Evolutionary conservation across 441 rosid species (phyloP).

Genomic region (Adansonia gregorii): DNA sequence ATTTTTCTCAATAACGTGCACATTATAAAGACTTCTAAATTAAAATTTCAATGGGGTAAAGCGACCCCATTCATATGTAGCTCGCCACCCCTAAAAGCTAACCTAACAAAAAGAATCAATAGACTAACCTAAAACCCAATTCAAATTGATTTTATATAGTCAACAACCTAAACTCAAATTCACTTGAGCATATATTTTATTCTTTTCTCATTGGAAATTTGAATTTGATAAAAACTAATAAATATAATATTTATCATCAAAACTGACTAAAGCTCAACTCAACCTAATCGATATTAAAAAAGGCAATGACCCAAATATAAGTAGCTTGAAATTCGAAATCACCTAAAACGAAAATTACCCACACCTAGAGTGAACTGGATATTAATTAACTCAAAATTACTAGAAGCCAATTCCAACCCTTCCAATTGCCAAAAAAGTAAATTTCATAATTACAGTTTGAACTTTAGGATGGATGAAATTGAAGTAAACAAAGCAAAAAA

Average conservation of each 20-base stretch:
- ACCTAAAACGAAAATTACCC: not conserved
- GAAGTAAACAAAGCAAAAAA: not conserved
- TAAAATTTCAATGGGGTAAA: too few relatives aligned
- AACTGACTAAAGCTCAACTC: too few relatives aligned
- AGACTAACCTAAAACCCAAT: not conserved
- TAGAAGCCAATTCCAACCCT: too few relatives aligned
- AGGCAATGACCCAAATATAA: not conserved
- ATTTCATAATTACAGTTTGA: not conserved
- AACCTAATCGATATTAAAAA: too few relatives aligned
- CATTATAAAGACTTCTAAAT: too few relatives aligned
- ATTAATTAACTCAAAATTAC: not conserved
- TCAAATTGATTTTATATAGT: not conserved
- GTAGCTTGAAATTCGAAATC: not conserved
- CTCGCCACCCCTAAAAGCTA: too few relatives aligned
- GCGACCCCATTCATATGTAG: too few relatives aligned
- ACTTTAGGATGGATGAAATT: not conserved
- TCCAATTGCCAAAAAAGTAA: constrained; percentile 1
- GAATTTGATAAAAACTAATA: constrained; percentile 4
- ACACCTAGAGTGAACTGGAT: not conserved
- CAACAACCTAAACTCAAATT: not conserved
- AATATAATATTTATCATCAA: not conserved
- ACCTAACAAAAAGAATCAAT: too few relatives aligned
- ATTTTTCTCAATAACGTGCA: too few relatives aligned
- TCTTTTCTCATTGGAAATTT: not conserved
- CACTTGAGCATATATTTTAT: not conserved